Conservation (phyloP, 23 red algal genomes). For the Gracilaria gracilis region DNA sequence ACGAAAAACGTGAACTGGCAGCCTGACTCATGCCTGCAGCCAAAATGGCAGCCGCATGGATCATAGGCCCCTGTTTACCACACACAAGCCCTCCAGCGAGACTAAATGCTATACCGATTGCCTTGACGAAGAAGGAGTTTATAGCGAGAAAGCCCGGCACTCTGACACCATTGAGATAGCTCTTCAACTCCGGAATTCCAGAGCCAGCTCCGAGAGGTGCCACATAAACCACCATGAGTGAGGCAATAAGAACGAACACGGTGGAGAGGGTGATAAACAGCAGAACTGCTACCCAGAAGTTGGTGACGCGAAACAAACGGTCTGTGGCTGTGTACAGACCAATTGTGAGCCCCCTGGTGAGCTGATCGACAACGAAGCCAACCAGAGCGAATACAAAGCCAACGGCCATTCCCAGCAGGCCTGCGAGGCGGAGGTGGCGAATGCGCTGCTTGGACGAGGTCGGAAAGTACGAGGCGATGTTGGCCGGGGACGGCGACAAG, state of each 20-base stretch:
- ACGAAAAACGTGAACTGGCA: conserved; percentile 50
- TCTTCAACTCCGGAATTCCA: conserved; percentile 88
- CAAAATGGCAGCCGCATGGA: conserved; percentile 80
- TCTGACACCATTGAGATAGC: conserved; percentile 87
- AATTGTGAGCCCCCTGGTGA: conserved; percentile 49
- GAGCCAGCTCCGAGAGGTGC: conserved; percentile 77
- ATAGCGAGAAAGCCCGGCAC: conserved; percentile 74
- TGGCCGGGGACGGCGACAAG: conserved; percentile 56
- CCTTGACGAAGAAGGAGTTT: conserved; percentile 84
- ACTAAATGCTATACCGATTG: conserved; percentile 65
- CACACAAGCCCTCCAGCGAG: conserved; percentile 72
- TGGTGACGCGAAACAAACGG: neutral
- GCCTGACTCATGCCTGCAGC: conserved; percentile 79
- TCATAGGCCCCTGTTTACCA: conserved; percentile 80
- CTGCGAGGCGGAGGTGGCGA: conserved; percentile 40
- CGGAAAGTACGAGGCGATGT: conserved; percentile 59
- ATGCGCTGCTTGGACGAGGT: conserved; percentile 30
- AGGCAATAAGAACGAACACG: conserved; percentile 44
- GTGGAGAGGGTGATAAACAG: conserved; percentile 51
- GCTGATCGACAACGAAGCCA: conserved; percentile 53
- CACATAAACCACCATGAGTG: conserved; percentile 71
- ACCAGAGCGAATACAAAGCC: conserved; percentile 58
- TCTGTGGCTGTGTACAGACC: conserved; percentile 40
- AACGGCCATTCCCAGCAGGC: conserved; percentile 26
- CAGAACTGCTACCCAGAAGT: conserved; percentile 45